Conservation (phyloP, 768 basidiomycete genomes). For the Leccinum longicurvipes region DNA sequence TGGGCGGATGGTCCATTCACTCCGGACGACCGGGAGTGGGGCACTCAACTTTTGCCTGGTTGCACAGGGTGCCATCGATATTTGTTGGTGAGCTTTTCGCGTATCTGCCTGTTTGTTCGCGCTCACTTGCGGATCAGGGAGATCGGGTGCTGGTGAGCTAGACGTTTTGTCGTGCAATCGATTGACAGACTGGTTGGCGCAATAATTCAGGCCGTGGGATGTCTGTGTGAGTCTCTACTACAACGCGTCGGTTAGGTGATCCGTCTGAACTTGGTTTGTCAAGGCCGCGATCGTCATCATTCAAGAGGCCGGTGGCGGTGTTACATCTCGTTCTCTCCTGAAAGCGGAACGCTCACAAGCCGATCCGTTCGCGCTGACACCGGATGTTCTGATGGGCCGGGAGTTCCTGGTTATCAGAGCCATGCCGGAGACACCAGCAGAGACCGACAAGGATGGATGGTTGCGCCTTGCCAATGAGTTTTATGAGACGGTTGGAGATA, state of each 20-base stretch:
- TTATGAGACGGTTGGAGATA: slow-evolving; percentile 73
- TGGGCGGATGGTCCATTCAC: slow-evolving; percentile 81
- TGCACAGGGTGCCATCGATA: slow-evolving; percentile 85
- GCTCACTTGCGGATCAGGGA: slow-evolving; percentile 48
- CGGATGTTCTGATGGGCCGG: slow-evolving; percentile 68
- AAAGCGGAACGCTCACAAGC: slow-evolving; percentile 24
- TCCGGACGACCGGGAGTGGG: slow-evolving; percentile 80
- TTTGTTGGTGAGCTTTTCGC: slow-evolving; percentile 64
- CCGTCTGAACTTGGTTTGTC: neutral
- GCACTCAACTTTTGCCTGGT: slow-evolving; percentile 80
- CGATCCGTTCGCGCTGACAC: slow-evolving; percentile 57
- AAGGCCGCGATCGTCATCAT: slow-evolving; percentile 89
- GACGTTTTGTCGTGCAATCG: neutral
- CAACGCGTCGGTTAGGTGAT: neutral
- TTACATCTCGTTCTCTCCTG: slow-evolving; percentile 57
- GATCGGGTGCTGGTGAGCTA: slow-evolving; percentile 64
- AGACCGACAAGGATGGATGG: slow-evolving; percentile 66
- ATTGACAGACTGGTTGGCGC: neutral
- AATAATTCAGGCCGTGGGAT: slow-evolving; percentile 65
- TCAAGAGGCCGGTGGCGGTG: slow-evolving; percentile 80
- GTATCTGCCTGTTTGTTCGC: neutral
- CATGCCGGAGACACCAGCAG: slow-evolving; percentile 54
- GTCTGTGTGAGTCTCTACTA: slow-evolving; percentile 53
- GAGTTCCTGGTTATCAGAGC: slow-evolving; percentile 77
- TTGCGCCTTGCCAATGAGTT: slow-evolving; percentile 79